Percentiles rank a stretch among this genome's conserved stretches.
phyloP scores from a whole-genome alignment of 495 filamentous ascomycete species.

The Ascobolus immersus region DNA sequence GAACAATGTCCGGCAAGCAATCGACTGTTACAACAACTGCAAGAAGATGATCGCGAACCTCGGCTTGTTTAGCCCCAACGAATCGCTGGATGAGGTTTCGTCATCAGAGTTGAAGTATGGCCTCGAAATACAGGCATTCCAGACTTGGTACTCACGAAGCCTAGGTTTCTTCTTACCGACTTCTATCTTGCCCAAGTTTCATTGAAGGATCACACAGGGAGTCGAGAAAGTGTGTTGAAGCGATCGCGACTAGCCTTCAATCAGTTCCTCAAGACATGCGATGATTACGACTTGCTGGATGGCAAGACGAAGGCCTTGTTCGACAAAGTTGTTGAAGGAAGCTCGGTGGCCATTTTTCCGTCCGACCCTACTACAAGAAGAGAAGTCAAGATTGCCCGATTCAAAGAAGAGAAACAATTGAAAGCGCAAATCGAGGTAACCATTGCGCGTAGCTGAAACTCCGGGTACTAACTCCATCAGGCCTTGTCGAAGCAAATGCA shows the following conservation, averaged over 20 bases:
- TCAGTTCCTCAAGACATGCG: slow-evolving; percentile 44
- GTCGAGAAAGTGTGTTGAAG: slow-evolving; percentile 38
- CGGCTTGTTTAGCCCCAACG: slow-evolving; percentile 73
- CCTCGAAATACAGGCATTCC: background rate
- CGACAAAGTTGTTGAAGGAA: slow-evolving; percentile 10
- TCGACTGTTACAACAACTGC: slow-evolving; percentile 47
- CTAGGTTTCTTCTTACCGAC: slow-evolving; percentile 41
- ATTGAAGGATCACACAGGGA: slow-evolving; percentile 25
- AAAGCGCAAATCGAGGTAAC: slow-evolving; percentile 53
- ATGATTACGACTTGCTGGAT: slow-evolving; percentile 51
- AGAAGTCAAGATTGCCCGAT: slow-evolving; percentile 63
- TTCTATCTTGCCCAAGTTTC: slow-evolving; percentile 44
- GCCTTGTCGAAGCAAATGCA: slow-evolving; percentile 34
- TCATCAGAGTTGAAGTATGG: slow-evolving; percentile 55
- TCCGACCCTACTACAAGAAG: slow-evolving; percentile 48
- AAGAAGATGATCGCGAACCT: slow-evolving; percentile 38
- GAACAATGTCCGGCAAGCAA: slow-evolving; percentile 36
- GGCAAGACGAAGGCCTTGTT: slow-evolving; percentile 43
- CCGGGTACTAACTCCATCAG: slow-evolving; percentile 12
- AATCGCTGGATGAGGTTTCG: slow-evolving; percentile 64
- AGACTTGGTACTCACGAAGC: background rate
- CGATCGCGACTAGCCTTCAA: slow-evolving; percentile 44
- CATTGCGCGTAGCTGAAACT: background rate
- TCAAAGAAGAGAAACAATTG: slow-evolving; percentile 63
- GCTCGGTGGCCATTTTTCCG: slow-evolving; percentile 7